Conservation (phyloP, 2,329 filamentous ascomycete genomes). For the Diatrype stigma region DNA sequence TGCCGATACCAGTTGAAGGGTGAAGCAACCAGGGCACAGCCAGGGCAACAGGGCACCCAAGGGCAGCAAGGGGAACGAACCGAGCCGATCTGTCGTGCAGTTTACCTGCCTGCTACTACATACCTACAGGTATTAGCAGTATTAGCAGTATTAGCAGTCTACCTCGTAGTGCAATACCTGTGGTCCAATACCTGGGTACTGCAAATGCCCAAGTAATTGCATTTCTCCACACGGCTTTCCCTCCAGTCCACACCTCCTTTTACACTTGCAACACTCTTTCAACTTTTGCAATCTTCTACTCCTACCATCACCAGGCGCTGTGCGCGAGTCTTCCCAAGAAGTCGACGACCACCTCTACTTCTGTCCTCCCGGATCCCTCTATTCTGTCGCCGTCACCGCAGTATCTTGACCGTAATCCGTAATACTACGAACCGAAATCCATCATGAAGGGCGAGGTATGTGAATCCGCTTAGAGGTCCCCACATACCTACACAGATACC, state of each 20-base stretch:
- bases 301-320: conserved; percentile 19
- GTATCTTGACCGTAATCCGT: conserved; percentile 9
- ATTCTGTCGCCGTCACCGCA: conserved; percentile 7
- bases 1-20: too few species aligned
- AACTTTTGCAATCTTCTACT: conserved; percentile 7
- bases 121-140: too few species aligned
- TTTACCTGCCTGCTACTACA: too few species aligned
- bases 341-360: neutral
- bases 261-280: conserved; percentile 9
- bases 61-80: too few species aligned
- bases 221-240: neutral
- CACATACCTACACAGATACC: neutral
- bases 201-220: too few species aligned
- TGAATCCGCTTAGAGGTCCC: conserved; percentile 9
- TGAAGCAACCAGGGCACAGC: too few species aligned
- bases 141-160: too few species aligned
- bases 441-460: conserved; percentile 57
- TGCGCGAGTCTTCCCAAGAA: conserved; percentile 14
- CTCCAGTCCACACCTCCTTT: conserved; percentile 22
- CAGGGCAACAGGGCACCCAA: too few species aligned
- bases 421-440: conserved; percentile 16
- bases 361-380: conserved; percentile 2
- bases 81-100: too few species aligned
- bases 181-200: too few species aligned
- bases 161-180: too few species aligned